phyloP scores from a whole-genome alignment of 371 early-diverging fungal species.

The Sporodiniella umbellata region DNA sequence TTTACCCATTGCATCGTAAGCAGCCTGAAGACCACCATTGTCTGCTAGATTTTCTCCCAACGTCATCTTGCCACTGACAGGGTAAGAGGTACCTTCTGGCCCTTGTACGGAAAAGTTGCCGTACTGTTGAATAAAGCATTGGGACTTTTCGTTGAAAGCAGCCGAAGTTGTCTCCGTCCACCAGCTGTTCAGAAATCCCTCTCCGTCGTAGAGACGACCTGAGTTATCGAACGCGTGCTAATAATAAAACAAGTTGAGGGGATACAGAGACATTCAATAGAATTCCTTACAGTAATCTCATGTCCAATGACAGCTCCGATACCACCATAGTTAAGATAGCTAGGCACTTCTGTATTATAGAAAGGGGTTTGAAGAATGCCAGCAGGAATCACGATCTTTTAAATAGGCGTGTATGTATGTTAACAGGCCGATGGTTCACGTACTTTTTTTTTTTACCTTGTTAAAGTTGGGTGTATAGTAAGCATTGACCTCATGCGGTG shows the following conservation, averaged over 20 bases:
- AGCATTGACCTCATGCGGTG: constrained; percentile 61
- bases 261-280: not conserved
- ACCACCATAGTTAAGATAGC: constrained; percentile 59
- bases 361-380: constrained; percentile 57
- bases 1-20: constrained; percentile 21
- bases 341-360: constrained; percentile 37
- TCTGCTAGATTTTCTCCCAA: constrained; percentile 77
- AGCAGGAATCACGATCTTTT: constrained; percentile 55
- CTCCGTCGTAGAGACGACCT: constrained; percentile 56
- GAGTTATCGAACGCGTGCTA: constrained; percentile 48
- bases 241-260: not conserved
- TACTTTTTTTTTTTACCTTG: constrained; percentile 17
- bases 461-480: constrained; percentile 54
- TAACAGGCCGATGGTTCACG: too few species aligned
- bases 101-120: constrained; percentile 37
- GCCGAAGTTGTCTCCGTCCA: constrained; percentile 54
- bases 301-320: constrained; percentile 64
- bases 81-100: constrained; percentile 16
- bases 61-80: constrained; percentile 59
- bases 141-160: constrained; percentile 46
- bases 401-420: too few species aligned
- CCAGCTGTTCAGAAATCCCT: constrained; percentile 53
- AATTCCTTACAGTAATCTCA: constrained; percentile 51
- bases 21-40: constrained; percentile 62
- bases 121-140: constrained; percentile 69